A percentile compares a stretch with the other conserved stretches of the same genome.
Conservation (phyloP, 345 rosid species). For the Brassica incana region DNA sequence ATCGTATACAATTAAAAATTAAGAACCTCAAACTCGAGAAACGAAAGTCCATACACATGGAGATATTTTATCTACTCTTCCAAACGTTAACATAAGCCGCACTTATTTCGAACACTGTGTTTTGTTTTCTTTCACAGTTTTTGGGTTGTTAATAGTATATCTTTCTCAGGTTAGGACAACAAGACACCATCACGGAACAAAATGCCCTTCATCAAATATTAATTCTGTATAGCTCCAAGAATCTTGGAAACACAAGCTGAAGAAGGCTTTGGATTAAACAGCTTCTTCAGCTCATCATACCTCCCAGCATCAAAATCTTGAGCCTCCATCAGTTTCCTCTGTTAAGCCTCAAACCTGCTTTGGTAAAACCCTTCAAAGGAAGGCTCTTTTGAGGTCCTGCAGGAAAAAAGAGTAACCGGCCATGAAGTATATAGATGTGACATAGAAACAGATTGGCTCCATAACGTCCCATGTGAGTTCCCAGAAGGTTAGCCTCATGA, state of each 20-base stretch:
- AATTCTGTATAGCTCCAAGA: slow-evolving; percentile 21
- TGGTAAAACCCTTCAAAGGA: slow-evolving; percentile 88
- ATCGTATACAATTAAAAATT: background rate
- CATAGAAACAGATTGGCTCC: slow-evolving; percentile 95
- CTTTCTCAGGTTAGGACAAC: slow-evolving; percentile 27
- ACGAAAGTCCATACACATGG: background rate
- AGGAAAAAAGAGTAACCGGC: slow-evolving; percentile 83
- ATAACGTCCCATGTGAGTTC: slow-evolving; percentile 98
- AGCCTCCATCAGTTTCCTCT: slow-evolving; percentile 53
- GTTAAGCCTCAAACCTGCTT: slow-evolving; percentile 67
- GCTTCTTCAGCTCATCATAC: slow-evolving; percentile 58
- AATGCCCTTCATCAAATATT: background rate
- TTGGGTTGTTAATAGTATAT: background rate
- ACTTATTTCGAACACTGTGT: background rate
- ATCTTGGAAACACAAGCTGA: slow-evolving; percentile 26
- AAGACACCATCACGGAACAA: background rate
- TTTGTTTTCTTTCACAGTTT: background rate
- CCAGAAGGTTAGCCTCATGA: slow-evolving; percentile 98
- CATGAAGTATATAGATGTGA: slow-evolving; percentile 75
- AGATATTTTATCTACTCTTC: background rate
- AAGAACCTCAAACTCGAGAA: background rate
- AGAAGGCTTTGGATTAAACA: slow-evolving; percentile 39
- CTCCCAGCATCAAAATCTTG: slow-evolving; percentile 55
- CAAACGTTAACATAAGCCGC: slow-evolving; percentile 26
- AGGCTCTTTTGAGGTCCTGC: slow-evolving; percentile 73